Percentiles rank a stretch among this genome's conserved stretches.
Evolutionary conservation across 768 basidiomycete genomes (phyloP).

Genomic region (Russula dissimulans): DNA sequence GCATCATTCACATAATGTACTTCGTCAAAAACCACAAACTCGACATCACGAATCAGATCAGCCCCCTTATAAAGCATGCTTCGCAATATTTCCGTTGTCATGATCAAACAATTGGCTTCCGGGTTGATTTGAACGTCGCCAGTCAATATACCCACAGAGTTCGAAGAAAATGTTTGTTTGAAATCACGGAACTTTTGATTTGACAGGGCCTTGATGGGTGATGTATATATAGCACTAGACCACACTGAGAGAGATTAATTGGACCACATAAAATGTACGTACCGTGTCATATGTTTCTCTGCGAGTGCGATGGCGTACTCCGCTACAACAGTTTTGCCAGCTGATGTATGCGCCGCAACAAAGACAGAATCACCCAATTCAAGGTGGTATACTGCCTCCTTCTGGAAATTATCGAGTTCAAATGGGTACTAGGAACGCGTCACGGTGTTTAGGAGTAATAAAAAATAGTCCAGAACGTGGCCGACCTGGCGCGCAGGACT

Average conservation of each 20-base stretch:
- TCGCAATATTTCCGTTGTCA: conserved; percentile 96
- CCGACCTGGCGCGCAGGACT: conserved; percentile 89
- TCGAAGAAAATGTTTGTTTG: conserved; percentile 88
- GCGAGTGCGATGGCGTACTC: conserved; percentile 98
- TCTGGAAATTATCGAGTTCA: conserved; percentile 96
- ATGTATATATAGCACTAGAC: conserved; percentile 90
- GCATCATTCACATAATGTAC: conserved; percentile 99
- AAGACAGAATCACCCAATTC: conserved; percentile 98
- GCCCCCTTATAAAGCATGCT: conserved; percentile 99
- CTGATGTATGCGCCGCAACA: conserved; percentile 99
- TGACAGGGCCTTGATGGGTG: conserved; percentile 96
- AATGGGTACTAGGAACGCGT: conserved; percentile 75
- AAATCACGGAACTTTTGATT: conserved; percentile 99
- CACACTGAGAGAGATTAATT: neutral
- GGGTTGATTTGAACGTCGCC: conserved; percentile 99
- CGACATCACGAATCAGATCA: conserved; percentile 95
- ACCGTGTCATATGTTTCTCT: conserved; percentile 99
- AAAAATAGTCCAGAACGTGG: neutral
- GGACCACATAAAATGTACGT: conserved; percentile 12
- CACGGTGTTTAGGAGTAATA: neutral
- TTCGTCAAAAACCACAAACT: conserved; percentile 99
- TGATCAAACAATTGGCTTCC: conserved; percentile 92
- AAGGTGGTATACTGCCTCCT: conserved; percentile 95
- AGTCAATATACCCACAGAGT: conserved; percentile 90
- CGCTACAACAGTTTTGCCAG: conserved; percentile 97